Evolutionary conservation across 1,284 basidiomycete genomes (phyloP), one percentile per base, ranked within the genome.

Genomic region (Ustilago loliicola): DNA sequence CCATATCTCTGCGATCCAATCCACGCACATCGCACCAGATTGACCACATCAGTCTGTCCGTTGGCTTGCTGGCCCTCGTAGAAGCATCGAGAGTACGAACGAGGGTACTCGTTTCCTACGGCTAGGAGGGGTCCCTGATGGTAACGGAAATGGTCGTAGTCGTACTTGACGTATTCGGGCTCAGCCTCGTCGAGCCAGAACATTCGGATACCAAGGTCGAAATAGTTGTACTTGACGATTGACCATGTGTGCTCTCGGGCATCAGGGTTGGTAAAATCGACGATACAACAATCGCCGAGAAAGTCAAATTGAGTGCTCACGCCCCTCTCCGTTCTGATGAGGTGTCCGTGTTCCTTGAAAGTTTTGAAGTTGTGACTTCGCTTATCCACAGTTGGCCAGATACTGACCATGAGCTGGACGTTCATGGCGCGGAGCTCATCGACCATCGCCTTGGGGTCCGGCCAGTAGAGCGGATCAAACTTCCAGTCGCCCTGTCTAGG

Each of bases 181-280:
- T 73, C 71, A 7, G 71, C 61, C 40, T 73, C 71, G 42, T 73
- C 71, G 29, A 73, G 66, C 71, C 71, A 73, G 52, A 73, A 73
- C 53, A 56, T 32, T 10, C 48, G 53, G 60, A 73, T 51, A 51
- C 71, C 71, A 6, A 56, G 38, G 21, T 64, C 61, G 21, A n/a
- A 53, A 47, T 73, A 73, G 60, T 61, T 73, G 7, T 48, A 38
- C 61, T 55, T 50, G 13, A 34, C 60, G 23, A 64, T 68, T 2
- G 51, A 58, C 65, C 65, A 73, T n/a, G 67, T 55, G 34, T 63
- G 47, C 36, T 53, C 29, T 4, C 66, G 50, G 17, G 65, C 66
- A 19, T n/a, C 45, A 10, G 61, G 58, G 17, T 59, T 58, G 36
- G 71, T 68, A 17, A 73, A 73, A 55, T 73, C 71, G 23, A 64